Evolutionary conservation across 2,329 filamentous ascomycete genomes (phyloP).

Genomic region (Aspergillus sp.): DNA sequence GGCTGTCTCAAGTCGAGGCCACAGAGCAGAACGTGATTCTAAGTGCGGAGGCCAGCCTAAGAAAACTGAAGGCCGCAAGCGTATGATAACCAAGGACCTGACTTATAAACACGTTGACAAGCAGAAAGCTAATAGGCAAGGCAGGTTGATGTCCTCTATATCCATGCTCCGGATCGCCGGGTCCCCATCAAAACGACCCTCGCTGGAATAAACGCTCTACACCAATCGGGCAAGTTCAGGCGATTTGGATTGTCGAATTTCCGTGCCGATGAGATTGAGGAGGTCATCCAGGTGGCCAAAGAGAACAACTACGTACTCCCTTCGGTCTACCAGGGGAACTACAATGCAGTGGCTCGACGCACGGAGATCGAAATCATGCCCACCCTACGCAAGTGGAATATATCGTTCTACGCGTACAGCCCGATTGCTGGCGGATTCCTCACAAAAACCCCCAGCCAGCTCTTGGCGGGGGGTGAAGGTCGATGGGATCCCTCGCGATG

Average conservation of each 20-base stretch:
- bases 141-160: neutral
- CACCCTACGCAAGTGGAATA: conserved; percentile 43
- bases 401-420: conserved; percentile 48
- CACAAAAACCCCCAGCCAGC: conserved; percentile 24
- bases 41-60: neutral
- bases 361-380: conserved; percentile 45
- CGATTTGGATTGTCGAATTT: neutral
- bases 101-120: too few relatives aligned
- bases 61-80: neutral
- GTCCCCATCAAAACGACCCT: neutral
- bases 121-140: neutral
- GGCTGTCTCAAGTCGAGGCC: neutral
- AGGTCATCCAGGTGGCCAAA: conserved; percentile 36
- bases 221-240: neutral
- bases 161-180: neutral
- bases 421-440: conserved; percentile 35
- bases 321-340: conserved; percentile 48
- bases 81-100: neutral
- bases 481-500: conserved; percentile 20
- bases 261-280: conserved; percentile 15
- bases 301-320: conserved; percentile 44
- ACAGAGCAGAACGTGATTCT: neutral
- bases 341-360: conserved; percentile 38
- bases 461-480: conserved; percentile 1
- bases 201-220: neutral